Conservation (phyloP, 1,284 basidiomycete species). For the Gymnopus androsaceus region DNA sequence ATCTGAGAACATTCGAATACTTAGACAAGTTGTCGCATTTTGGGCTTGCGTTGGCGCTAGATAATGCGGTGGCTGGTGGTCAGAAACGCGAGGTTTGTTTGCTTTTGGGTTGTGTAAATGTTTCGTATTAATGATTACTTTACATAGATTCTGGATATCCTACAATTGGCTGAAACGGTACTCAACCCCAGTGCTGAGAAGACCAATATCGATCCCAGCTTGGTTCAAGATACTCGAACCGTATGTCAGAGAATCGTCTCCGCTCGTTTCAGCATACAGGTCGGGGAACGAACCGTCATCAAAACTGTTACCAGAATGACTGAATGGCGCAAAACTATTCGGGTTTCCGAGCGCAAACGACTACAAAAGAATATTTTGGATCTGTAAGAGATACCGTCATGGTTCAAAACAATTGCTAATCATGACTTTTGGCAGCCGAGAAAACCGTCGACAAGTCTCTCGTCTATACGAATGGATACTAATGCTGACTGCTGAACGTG, state of each 20-base stretch:
- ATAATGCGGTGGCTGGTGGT: slow-evolving; percentile 53
- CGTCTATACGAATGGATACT: slow-evolving; percentile 60
- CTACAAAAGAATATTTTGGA: slow-evolving; percentile 72
- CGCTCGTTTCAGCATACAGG: slow-evolving; percentile 58
- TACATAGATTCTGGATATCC: slow-evolving; percentile 57
- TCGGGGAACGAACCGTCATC: slow-evolving; percentile 61
- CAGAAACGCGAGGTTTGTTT: slow-evolving; percentile 68
- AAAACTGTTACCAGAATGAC: slow-evolving; percentile 62
- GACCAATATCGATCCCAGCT: slow-evolving; percentile 51
- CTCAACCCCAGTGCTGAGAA: slow-evolving; percentile 51
- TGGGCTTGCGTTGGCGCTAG: slow-evolving; percentile 63
- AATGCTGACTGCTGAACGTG: slow-evolving; percentile 68
- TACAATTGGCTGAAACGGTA: slow-evolving; percentile 55
- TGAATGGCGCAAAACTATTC: slow-evolving; percentile 72
- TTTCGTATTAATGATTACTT: too few relatives aligned
- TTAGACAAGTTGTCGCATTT: slow-evolving; percentile 71
- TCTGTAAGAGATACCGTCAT: slow-evolving; percentile 46
- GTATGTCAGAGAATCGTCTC: slow-evolving; percentile 55
- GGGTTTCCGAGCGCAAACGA: slow-evolving; percentile 66
- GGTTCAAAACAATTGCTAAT: too few relatives aligned
- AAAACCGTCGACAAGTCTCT: slow-evolving; percentile 68
- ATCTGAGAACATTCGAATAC: slow-evolving; percentile 50
- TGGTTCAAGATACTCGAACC: slow-evolving; percentile 51
- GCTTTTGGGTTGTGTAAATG: too few relatives aligned
- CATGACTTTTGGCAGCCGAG: slow-evolving; percentile 50